phyloP scores from a whole-genome alignment of 2,329 filamentous ascomycete species.

The Fusarium torulosum region DNA sequence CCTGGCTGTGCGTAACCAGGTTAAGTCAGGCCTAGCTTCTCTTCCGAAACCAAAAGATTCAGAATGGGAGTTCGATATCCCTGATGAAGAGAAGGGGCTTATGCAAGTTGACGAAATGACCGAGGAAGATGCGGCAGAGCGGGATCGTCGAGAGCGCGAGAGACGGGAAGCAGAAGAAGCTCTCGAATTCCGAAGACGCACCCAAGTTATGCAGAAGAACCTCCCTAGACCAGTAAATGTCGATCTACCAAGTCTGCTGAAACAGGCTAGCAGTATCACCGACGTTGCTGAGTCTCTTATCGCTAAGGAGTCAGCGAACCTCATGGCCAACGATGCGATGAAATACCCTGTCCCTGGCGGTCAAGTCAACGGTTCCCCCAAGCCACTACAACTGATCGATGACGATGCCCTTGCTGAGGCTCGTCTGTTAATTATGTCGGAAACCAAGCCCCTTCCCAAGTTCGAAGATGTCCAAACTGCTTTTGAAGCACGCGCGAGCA shows the following conservation, averaged over 20 bases:
- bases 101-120: slow-evolving; percentile 60
- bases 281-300: slow-evolving; percentile 78
- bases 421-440: slow-evolving; percentile 79
- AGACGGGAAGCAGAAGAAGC: slow-evolving; percentile 79
- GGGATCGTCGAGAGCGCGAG: slow-evolving; percentile 82
- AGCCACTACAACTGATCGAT: slow-evolving; percentile 72
- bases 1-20: slow-evolving; percentile 73
- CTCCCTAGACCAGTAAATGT: slow-evolving; percentile 82
- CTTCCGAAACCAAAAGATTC: slow-evolving; percentile 93
- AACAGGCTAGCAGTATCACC: slow-evolving; percentile 68
- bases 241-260: slow-evolving; percentile 76
- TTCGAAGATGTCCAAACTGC: slow-evolving; percentile 65
- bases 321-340: slow-evolving; percentile 85
- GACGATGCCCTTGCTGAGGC: slow-evolving; percentile 81
- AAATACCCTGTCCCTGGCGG: slow-evolving; percentile 78
- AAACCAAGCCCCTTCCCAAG: slow-evolving; percentile 67
- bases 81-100: slow-evolving; percentile 80
- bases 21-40: slow-evolving; percentile 80
- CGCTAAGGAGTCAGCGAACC: slow-evolving; percentile 79
- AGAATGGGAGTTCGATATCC: slow-evolving; percentile 93
- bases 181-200: slow-evolving; percentile 84
- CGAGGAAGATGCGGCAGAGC: slow-evolving; percentile 74
- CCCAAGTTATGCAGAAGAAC: slow-evolving; percentile 88
- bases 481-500: slow-evolving; percentile 66
- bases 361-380: slow-evolving; percentile 72